These are phyloP conservation scores for Pilatotrama ljubarskyi DNA, from an alignment of 768 basidiomycete genomes.

Conservation along the genomic window DNA sequence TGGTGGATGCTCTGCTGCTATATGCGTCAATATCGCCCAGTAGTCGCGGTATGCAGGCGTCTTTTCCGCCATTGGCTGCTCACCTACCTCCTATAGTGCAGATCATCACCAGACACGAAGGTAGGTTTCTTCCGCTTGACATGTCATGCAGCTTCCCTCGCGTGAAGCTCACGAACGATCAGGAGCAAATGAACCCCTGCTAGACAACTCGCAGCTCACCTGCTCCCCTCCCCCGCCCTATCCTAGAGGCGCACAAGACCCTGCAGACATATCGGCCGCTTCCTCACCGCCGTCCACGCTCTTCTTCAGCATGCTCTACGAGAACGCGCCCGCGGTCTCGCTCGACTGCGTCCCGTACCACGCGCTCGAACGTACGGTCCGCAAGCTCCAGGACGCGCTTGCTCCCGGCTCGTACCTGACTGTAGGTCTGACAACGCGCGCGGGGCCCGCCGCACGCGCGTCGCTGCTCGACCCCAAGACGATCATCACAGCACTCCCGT, in stretches of 20 bases:
- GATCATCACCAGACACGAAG: conserved; percentile 1
- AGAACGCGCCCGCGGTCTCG: conserved; percentile 5
- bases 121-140: neutral
- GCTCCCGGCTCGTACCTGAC: conserved; percentile 10
- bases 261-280: neutral
- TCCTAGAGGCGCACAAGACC: neutral
- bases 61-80: neutral
- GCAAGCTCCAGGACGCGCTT: conserved; percentile 19
- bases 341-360: conserved; percentile 21
- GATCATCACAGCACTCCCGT: conserved; percentile 24
- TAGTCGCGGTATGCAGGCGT: neutral
- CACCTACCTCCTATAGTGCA: neutral
- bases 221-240: conserved; percentile 8
- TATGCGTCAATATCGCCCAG: neutral
- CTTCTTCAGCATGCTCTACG: conserved; percentile 14
- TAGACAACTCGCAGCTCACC: neutral
- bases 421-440: conserved; percentile 24
- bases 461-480: conserved; percentile 1
- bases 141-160: too few relatives aligned
- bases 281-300: conserved; percentile 9
- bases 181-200: neutral
- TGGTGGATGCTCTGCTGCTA: conserved; percentile 4
- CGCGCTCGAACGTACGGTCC: conserved; percentile 13
- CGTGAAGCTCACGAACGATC: too few relatives aligned
- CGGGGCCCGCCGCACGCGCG: conserved; percentile 4